These are phyloP conservation scores for Kwoniella botswanensis DNA, from an alignment of 768 basidiomycete species.

Conservation along the genomic window DNA sequence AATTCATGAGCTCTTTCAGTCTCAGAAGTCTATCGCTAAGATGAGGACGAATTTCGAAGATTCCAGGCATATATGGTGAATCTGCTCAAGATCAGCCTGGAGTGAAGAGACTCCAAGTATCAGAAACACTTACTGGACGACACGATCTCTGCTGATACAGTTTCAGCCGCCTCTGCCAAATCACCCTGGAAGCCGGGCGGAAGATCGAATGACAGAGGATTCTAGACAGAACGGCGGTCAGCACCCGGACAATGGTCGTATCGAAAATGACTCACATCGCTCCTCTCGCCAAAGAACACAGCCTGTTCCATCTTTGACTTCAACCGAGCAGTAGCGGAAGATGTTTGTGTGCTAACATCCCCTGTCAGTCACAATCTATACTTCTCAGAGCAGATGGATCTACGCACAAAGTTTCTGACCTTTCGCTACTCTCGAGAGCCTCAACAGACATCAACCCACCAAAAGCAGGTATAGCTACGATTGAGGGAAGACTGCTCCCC, in stretches of 20 bases:
- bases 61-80: slow-evolving; percentile 72
- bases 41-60: slow-evolving; percentile 80
- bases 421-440: slow-evolving; percentile 17
- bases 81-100: slow-evolving; percentile 48
- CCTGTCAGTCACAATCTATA: neutral
- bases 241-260: neutral
- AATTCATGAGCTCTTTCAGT: slow-evolving; percentile 81
- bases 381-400: neutral
- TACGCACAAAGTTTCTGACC: slow-evolving; percentile 1
- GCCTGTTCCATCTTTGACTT: slow-evolving; percentile 60
- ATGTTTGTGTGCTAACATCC: slow-evolving; percentile 21
- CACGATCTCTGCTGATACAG: slow-evolving; percentile 60
- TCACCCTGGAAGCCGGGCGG: slow-evolving; percentile 54
- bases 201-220: slow-evolving; percentile 59
- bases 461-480: slow-evolving; percentile 38
- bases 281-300: slow-evolving; percentile 58
- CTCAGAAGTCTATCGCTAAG: slow-evolving; percentile 74
- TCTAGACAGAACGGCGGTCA: slow-evolving; percentile 37
- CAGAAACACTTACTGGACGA: slow-evolving; percentile 68
- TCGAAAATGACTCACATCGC: slow-evolving; percentile 35
- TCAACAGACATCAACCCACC: slow-evolving; percentile 39
- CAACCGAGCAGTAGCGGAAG: slow-evolving; percentile 51
- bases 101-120: neutral
- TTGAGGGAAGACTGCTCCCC: slow-evolving; percentile 13
- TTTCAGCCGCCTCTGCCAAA: slow-evolving; percentile 54